Evolutionary conservation across 495 filamentous ascomycete species (phyloP), one percentile per base, ranked within the genome.

Genomic region (Neurospora tetraspora): DNA sequence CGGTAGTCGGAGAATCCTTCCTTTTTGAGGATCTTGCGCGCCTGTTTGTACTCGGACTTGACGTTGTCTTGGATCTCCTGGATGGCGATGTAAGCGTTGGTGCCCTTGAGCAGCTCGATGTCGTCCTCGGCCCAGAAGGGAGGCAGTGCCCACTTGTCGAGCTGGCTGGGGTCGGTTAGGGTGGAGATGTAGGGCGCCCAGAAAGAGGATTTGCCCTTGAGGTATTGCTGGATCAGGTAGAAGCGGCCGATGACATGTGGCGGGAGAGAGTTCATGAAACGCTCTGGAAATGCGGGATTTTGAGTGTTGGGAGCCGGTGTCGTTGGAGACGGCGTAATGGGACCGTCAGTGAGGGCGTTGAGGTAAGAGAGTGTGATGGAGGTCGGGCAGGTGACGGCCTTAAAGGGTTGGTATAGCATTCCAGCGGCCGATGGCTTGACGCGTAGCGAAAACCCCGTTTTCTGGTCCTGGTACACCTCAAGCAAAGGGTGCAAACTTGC

Each of bases 161-260:
- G 43, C 4, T 83, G 81, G 39, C 84, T 82, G 1, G 86, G 85
- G 65, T 83, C 82, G n/a, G 86, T 85, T 0, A 88, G 78, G 4
- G 83, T 81, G 10, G 79, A 76, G 70, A 88, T 86, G 73, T 88
- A 88, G 14, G 82, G 80, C 76, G 76, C 82, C 86, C 86, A 88
- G 68, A 80, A 81, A 0, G 85, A 87, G n/a, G 81, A 69, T 38
- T 80, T 72, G 8, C 80, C 80, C 65, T 82, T 78, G 34, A 88
- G 81, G 74, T 83, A 84, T 74, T 86, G 74, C 71, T 85, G 79
- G 69, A 85, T 80, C 38, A 86, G 79, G 39, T 85, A 84, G 76
- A 86, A 85, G 7, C 85, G 82, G 69, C 85, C 84, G 40, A 83
- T 74, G 68, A 86, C 84, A 70, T 86, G 80, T 0, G 84, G 82